Evolutionary conservation across 2,329 filamentous ascomycete species (phyloP).

Genomic region (Claviceps humidiphila): DNA sequence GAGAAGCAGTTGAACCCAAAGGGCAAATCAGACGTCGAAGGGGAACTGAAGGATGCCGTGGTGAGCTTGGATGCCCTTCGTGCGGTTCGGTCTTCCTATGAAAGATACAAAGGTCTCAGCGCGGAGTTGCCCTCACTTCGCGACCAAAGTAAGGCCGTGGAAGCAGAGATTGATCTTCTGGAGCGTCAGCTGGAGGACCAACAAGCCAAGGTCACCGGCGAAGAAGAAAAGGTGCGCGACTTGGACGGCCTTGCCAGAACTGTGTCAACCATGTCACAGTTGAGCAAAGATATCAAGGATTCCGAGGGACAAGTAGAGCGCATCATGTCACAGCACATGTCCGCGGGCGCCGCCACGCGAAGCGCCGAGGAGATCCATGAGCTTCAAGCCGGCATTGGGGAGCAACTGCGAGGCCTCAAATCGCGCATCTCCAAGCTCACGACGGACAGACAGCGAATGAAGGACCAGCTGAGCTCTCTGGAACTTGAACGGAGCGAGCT

Average conservation of each 20-base stretch:
- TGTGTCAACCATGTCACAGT: slow-evolving; percentile 61
- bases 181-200: slow-evolving; percentile 51
- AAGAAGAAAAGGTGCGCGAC: slow-evolving; percentile 54
- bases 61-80: slow-evolving; percentile 44
- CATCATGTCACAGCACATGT: slow-evolving; percentile 62
- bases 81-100: slow-evolving; percentile 53
- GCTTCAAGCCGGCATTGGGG: slow-evolving; percentile 52
- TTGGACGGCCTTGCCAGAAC: slow-evolving; percentile 65
- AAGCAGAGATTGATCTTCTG: slow-evolving; percentile 47
- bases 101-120: slow-evolving; percentile 58
- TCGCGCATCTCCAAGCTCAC: slow-evolving; percentile 51
- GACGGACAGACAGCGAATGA: slow-evolving; percentile 57
- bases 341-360: slow-evolving; percentile 43
- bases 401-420: slow-evolving; percentile 54
- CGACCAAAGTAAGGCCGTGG: slow-evolving; percentile 46
- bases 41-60: slow-evolving; percentile 40
- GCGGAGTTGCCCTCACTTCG: slow-evolving; percentile 58
- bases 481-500: slow-evolving; percentile 70
- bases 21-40: slow-evolving; percentile 47
- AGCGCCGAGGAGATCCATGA: slow-evolving; percentile 77
- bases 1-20: slow-evolving; percentile 48
- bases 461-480: slow-evolving; percentile 52
- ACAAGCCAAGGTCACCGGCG: slow-evolving; percentile 52
- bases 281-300: slow-evolving; percentile 56
- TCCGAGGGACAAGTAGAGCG: slow-evolving; percentile 62